Evolutionary conservation across 768 basidiomycete species (phyloP).

Genomic region (Phlebiopsis gigantea): DNA sequence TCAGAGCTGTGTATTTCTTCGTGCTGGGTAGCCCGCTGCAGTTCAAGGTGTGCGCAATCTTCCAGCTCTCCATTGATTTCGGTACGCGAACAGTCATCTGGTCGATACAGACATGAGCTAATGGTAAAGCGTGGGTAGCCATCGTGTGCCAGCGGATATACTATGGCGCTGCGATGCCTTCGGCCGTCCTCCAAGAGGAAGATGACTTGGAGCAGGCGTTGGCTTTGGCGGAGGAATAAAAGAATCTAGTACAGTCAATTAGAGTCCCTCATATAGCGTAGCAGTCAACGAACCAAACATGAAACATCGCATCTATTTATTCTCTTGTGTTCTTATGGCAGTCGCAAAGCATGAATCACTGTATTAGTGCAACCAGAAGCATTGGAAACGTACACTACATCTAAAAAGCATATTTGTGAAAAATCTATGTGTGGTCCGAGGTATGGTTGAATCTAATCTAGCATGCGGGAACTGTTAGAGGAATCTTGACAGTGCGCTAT

Average conservation of each 20-base stretch:
- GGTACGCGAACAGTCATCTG: slow-evolving; percentile 44
- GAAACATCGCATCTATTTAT: background rate
- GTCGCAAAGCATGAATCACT: background rate
- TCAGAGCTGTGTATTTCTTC: slow-evolving; percentile 79
- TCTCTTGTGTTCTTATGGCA: background rate
- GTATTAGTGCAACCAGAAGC: too few species aligned
- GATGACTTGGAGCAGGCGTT: slow-evolving; percentile 76
- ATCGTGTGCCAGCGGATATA: slow-evolving; percentile 70
- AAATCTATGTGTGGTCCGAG: background rate
- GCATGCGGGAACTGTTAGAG: slow-evolving; percentile 80
- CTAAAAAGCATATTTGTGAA: too few species aligned
- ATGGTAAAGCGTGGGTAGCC: slow-evolving; percentile 35
- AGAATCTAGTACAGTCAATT: background rate
- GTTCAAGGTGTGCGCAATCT: slow-evolving; percentile 79
- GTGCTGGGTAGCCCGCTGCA: slow-evolving; percentile 65
- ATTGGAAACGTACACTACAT: too few species aligned
- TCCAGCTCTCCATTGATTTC: slow-evolving; percentile 74
- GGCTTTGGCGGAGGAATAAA: slow-evolving; percentile 55
- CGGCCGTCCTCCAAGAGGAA: slow-evolving; percentile 39
- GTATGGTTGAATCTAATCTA: slow-evolving; percentile 22
- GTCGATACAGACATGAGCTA: too few species aligned
- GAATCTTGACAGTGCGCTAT: slow-evolving; percentile 76
- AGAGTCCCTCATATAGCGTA: too few species aligned
- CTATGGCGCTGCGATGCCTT: slow-evolving; percentile 69
- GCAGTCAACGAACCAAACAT: too few species aligned